These are phyloP conservation scores for Neoboletus brunneissimus DNA, from an alignment of 768 basidiomycete species.

Conservation along the genomic window DNA sequence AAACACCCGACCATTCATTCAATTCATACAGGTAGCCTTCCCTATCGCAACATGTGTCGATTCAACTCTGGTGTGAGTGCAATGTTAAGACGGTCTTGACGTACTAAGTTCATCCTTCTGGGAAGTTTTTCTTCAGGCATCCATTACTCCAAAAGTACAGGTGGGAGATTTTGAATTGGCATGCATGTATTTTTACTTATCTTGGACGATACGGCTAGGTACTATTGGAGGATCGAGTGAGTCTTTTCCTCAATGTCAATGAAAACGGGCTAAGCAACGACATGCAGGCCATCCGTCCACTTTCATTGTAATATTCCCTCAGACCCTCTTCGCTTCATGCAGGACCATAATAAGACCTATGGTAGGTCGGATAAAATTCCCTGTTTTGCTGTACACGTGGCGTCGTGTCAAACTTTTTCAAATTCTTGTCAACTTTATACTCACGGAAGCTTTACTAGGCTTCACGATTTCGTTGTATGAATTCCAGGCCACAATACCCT, in stretches of 20 bases:
- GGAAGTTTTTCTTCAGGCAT: constrained; percentile 50
- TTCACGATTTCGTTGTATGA: constrained; percentile 66
- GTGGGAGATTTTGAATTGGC: constrained; percentile 7
- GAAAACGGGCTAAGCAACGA: constrained; percentile 22
- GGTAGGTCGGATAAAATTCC: constrained; percentile 28
- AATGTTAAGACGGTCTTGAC: not conserved
- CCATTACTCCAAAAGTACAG: constrained; percentile 30
- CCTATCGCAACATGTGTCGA: constrained; percentile 74
- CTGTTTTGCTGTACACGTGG: not conserved
- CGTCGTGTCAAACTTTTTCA: not conserved
- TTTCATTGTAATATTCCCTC: constrained; percentile 52
- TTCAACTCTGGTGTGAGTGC: constrained; percentile 64
- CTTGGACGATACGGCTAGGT: constrained; percentile 8
- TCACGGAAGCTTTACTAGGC: constrained; percentile 28
- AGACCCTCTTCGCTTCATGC: constrained; percentile 57
- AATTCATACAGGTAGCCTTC: constrained; percentile 8
- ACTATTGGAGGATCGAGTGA: constrained; percentile 32
- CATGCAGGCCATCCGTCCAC: constrained; percentile 45
- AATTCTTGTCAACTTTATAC: not conserved
- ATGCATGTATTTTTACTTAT: not conserved
- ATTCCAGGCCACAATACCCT: constrained; percentile 58
- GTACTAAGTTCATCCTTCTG: not conserved
- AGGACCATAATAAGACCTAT: constrained; percentile 52
- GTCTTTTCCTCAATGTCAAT: constrained; percentile 33
- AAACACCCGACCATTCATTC: not conserved